Evolutionary conservation across 2,329 filamentous ascomycete genomes (phyloP), one percentile per base, ranked within the genome.

Genomic region (Didymella glomerata): DNA sequence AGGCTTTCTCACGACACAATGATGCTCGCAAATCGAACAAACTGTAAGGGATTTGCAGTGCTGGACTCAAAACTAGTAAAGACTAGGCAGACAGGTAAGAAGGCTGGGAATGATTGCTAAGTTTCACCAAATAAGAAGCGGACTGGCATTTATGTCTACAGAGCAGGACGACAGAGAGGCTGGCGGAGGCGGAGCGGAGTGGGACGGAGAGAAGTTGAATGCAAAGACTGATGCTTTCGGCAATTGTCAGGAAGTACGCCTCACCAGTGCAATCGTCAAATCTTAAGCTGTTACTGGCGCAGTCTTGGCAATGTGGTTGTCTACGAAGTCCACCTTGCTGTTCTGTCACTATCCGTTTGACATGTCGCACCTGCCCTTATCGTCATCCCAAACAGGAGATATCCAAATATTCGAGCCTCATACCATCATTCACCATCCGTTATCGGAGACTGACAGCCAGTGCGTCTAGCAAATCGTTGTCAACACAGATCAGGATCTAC

Each of bases 261-360:
- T 24, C 18, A 32, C 38, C 22, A 44, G 40, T 54, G 28, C 45
- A 20, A 46, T 50, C 10, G 13, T 27, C 30, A 6, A 49, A 46
- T 46, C 16, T 49, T 10, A 25, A 11, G 6, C 16, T 10, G 28
- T 54, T 34, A 47, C 46, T 24, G 16, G 18, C 24, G 5, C 3
- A 14, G 2, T 2, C 56, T 54, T 54, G 38, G 46, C 45, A 34
- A 18, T 18, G 52, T 7, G 25, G n/a, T 41, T 3, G 18, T 7
- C 27, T 28, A 9, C 18, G 22, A 27, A 40, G 2, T 28, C 22
- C 4, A 2, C 16, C 34, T 14, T 27, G 25, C 27, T 28, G n/a
- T 14, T 10, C 36, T 53, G 55, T 32, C 18, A 46, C 28, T 48
- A 48, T 24, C 55, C 48, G 55, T 48, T 8, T 40, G 48, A 58